Evolutionary conservation across 1,139 yeast genomes (phyloP).

Genomic region (Yamadazyma mexicana): DNA sequence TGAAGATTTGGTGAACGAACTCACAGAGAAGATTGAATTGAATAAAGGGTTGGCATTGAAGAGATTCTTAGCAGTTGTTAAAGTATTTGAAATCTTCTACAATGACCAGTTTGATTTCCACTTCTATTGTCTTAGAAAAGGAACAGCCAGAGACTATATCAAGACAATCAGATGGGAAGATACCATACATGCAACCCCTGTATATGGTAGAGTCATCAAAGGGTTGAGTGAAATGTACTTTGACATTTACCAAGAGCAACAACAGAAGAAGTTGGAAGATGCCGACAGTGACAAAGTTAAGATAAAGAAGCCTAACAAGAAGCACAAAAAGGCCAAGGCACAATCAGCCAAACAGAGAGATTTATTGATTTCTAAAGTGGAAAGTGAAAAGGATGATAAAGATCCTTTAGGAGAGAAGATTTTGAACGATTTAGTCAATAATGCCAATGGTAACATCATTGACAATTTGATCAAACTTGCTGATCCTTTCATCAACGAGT

Average conservation of each 20-base stretch:
- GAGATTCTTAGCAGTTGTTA: slow-evolving; percentile 67
- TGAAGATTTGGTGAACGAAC: slow-evolving; percentile 33
- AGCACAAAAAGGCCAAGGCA: slow-evolving; percentile 34
- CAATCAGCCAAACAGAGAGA: slow-evolving; percentile 38
- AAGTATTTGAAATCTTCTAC: slow-evolving; percentile 67
- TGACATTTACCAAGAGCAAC: slow-evolving; percentile 37
- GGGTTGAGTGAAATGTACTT: slow-evolving; percentile 66
- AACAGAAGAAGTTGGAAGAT: slow-evolving; percentile 17
- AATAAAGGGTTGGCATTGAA: slow-evolving; percentile 76
- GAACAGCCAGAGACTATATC: slow-evolving; percentile 82
- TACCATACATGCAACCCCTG: slow-evolving; percentile 63
- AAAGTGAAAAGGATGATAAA: slow-evolving; percentile 43
- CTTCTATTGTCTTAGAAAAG: slow-evolving; percentile 85
- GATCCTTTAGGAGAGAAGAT: slow-evolving; percentile 52
- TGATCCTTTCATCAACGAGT: slow-evolving; percentile 37
- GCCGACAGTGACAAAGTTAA: slow-evolving; percentile 21
- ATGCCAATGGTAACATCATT: slow-evolving; percentile 26
- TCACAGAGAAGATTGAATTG: slow-evolving; percentile 36
- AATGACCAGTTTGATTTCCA: slow-evolving; percentile 95
- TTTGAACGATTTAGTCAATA: slow-evolving; percentile 26
- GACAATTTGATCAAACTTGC: slow-evolving; percentile 30
- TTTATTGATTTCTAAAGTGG: slow-evolving; percentile 41
- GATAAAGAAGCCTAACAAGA: slow-evolving; percentile 27
- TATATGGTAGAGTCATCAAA: slow-evolving; percentile 65
- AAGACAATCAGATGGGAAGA: slow-evolving; percentile 84